A percentile compares a stretch with the other conserved stretches of the same genome.
Conservation (phyloP, 2,329 filamentous ascomycete species). For the Fusarium sp. region DNA sequence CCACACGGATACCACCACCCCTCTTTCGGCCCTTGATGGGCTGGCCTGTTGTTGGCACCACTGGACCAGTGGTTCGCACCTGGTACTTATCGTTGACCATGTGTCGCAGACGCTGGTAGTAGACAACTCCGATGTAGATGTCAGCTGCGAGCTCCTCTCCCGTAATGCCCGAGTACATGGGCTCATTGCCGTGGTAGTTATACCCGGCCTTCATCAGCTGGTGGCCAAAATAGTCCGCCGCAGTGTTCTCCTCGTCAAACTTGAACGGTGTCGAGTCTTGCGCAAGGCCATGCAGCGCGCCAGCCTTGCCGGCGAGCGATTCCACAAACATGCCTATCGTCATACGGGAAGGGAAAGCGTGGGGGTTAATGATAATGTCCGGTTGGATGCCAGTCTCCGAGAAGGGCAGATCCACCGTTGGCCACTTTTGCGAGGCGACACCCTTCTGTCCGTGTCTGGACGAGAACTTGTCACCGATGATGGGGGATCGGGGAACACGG, state of each 20-base stretch:
- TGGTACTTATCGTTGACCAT: slow-evolving; percentile 99
- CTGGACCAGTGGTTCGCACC: slow-evolving; percentile 93
- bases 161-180: slow-evolving; percentile 98
- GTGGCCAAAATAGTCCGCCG: slow-evolving; percentile 94
- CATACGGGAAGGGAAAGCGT: slow-evolving; percentile 99
- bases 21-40: slow-evolving; percentile 97
- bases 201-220: slow-evolving; percentile 95
- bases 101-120: slow-evolving; percentile 97
- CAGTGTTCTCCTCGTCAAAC: slow-evolving; percentile 92
- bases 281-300: slow-evolving; percentile 92
- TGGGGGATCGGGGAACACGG: slow-evolving; percentile 86
- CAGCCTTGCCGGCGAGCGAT: slow-evolving; percentile 94
- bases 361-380: slow-evolving; percentile 98
- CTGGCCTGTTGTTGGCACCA: slow-evolving; percentile 91
- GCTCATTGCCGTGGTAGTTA: slow-evolving; percentile 98
- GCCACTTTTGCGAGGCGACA: slow-evolving; percentile 97
- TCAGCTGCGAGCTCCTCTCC: slow-evolving; percentile 93
- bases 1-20: slow-evolving; percentile 97
- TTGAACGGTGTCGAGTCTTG: slow-evolving; percentile 97
- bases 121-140: slow-evolving; percentile 96
- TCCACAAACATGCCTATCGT: slow-evolving; percentile 99
- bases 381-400: slow-evolving; percentile 96
- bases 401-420: slow-evolving; percentile 93
- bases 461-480: slow-evolving; percentile 99
- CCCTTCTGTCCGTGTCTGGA: slow-evolving; percentile 98